phyloP scores from a whole-genome alignment of 2,329 filamentous ascomycete genomes.

The Cordyceps farinosa region DNA sequence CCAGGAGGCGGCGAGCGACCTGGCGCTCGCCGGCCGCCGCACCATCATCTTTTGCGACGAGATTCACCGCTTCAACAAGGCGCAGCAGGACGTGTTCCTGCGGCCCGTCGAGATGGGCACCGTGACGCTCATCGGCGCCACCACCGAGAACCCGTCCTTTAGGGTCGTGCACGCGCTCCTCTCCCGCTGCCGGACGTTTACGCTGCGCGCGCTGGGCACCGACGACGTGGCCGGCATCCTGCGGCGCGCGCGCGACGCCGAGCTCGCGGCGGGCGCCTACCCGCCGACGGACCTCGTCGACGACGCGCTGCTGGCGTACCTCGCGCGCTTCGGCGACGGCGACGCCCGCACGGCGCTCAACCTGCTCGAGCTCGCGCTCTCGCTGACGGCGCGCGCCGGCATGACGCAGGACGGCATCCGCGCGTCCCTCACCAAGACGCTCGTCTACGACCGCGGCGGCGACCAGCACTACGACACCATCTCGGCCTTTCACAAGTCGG shows the following conservation, averaged over 20 bases:
- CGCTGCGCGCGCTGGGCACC: slow-evolving; percentile 68
- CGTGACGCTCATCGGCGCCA: slow-evolving; percentile 89
- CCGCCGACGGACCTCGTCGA: slow-evolving; percentile 61
- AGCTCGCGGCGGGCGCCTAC: slow-evolving; percentile 40
- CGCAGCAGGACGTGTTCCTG: slow-evolving; percentile 92
- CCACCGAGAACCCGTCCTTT: slow-evolving; percentile 95
- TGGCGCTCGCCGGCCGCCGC: slow-evolving; percentile 76
- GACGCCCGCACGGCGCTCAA: slow-evolving; percentile 93
- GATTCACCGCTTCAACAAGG: slow-evolving; percentile 87
- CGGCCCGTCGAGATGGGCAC: slow-evolving; percentile 87
- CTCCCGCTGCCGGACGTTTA: slow-evolving; percentile 88
- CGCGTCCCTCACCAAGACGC: slow-evolving; percentile 77
- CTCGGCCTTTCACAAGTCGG: slow-evolving; percentile 93
- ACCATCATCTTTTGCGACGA: slow-evolving; percentile 98
- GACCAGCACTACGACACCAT: slow-evolving; percentile 99
- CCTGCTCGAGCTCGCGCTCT: slow-evolving; percentile 83
- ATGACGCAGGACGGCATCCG: slow-evolving; percentile 78
- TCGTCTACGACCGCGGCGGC: slow-evolving; percentile 91
- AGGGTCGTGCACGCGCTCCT: slow-evolving; percentile 84
- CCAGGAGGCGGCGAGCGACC: slow-evolving; percentile 74
- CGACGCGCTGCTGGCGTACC: slow-evolving; percentile 71
- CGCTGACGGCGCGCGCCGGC: slow-evolving; percentile 54
- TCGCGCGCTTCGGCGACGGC: slow-evolving; percentile 83
- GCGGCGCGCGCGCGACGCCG: slow-evolving; percentile 64
- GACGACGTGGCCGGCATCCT: slow-evolving; percentile 73